Evolutionary conservation across 805 yeast species (phyloP).

Genomic region (Zygoascus flipseniorum): DNA sequence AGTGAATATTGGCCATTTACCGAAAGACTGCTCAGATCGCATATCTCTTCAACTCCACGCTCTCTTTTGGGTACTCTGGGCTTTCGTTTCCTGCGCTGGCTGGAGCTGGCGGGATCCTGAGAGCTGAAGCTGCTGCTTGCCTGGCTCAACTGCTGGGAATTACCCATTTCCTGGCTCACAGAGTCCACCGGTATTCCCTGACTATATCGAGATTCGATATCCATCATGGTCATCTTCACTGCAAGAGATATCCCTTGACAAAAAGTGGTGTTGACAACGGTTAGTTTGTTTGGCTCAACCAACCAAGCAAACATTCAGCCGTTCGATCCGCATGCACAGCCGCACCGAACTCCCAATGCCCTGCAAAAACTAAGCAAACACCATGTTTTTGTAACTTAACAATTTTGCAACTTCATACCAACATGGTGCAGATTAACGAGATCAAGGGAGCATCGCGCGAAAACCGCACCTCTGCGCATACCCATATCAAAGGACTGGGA

Average conservation of each 20-base stretch:
- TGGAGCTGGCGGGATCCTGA: not conserved
- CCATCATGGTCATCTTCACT: not conserved
- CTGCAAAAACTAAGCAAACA: not conserved
- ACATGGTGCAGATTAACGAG: conserved; percentile 75
- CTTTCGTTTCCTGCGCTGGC: conserved; percentile 3
- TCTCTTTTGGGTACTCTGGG: conserved; percentile 12
- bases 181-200: not conserved
- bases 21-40: conserved; percentile 6
- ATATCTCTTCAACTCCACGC: conserved; percentile 1
- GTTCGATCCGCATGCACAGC: not conserved
- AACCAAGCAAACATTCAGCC: no score
- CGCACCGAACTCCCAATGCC: not conserved
- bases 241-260: not conserved
- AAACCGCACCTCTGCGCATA: conserved; percentile 86
- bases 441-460: conserved; percentile 55
- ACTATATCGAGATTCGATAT: not conserved
- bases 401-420: not conserved
- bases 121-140: not conserved
- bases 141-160: not conserved
- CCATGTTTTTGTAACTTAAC: not conserved
- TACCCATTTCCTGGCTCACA: not conserved
- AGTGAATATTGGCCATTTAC: not conserved
- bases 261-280: not conserved
- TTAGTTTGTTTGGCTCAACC: not conserved
- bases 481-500: conserved; percentile 93